Evolutionary conservation across 179 eudicot species (phyloP), one percentile per base, ranked within the genome.

Genomic region (Patellifolia procumbens): DNA sequence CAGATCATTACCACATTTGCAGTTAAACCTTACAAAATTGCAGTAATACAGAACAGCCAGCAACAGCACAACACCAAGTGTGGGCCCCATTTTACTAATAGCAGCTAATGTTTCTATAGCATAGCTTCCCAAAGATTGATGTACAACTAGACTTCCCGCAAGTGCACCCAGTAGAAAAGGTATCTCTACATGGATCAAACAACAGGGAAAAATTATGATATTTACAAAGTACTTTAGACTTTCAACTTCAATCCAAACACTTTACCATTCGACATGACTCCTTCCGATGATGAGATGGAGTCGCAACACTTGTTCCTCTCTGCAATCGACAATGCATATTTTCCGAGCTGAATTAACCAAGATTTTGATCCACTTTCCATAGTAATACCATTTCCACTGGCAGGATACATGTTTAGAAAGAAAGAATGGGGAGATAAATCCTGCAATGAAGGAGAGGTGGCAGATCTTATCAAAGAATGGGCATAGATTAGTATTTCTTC

Each of bases 21-120:
- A 75, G 78, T 73, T 77, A 65, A 60, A 75, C 77, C 85, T 84
- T 55, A 85, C 76, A 72, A 85, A 71, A 59, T 90, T 87, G 82
- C 55, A 84, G 89, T 88, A 91, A 88, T 85, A 95, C 35, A 91
- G 69, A 80, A 88, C 78, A 45, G 83, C 72, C 39, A 95, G 89
- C 84, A 95, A 76, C 73, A 93, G 70, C 22, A 97, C 78, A 69
- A 93, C 89, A 76, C 94, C 91, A 34, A 91, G 89, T 83, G 85
- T 88, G 79, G 97, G 90, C 49, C 90, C 93, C 88, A 89, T 74
- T 72, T 60, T 76, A 73, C 87, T 87, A 68, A 87, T 76, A 76
- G 84, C 84, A 72, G 90, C 88, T 81, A 95, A 83, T 61, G 89
- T 73, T 76, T 95, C 90, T 16, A 89, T 68, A n/a, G 97, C 90